Percentiles rank a stretch among this genome's conserved stretches.
These are phyloP conservation scores for Eucalyptus pauciflora DNA, from an alignment of 345 rosid species.

Conservation along the genomic window DNA sequence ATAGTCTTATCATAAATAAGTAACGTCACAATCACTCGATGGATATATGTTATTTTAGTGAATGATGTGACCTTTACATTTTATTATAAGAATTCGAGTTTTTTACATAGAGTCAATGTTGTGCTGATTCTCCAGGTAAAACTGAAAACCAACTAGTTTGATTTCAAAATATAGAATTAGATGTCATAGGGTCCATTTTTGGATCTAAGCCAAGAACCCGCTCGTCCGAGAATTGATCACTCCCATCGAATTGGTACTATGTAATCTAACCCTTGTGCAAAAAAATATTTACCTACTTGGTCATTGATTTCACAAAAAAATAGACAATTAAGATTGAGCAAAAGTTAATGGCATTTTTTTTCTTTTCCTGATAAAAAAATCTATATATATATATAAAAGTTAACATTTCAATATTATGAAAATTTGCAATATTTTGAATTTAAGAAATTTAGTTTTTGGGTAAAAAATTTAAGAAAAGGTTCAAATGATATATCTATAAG, in stretches of 20 bases:
- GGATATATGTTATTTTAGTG: background rate
- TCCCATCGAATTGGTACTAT: background rate
- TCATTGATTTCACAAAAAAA: background rate
- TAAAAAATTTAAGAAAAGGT: background rate
- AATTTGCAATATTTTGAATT: background rate
- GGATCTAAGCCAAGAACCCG: fast-evolving
- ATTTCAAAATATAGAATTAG: fast-evolving
- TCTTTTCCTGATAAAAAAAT: background rate
- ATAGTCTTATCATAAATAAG: background rate
- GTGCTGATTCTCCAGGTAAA: fast-evolving
- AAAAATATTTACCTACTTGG: background rate
- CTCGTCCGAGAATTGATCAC: fast-evolving
- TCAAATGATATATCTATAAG: background rate
- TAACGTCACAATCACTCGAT: fast-evolving
- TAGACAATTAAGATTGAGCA: background rate
- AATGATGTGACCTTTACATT: background rate
- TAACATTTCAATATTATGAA: background rate
- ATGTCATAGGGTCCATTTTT: background rate
- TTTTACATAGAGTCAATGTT: background rate
- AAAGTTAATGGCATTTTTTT: background rate
- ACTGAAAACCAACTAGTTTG: fast-evolving
- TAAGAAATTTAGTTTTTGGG: background rate
- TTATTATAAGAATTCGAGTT: background rate
- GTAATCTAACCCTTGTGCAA: background rate
- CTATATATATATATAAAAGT: too few relatives aligned